Evolutionary conservation across 1,139 yeast genomes (phyloP), one percentile per base, ranked within the genome.

Genomic region (Lodderomyces beijingensis): DNA sequence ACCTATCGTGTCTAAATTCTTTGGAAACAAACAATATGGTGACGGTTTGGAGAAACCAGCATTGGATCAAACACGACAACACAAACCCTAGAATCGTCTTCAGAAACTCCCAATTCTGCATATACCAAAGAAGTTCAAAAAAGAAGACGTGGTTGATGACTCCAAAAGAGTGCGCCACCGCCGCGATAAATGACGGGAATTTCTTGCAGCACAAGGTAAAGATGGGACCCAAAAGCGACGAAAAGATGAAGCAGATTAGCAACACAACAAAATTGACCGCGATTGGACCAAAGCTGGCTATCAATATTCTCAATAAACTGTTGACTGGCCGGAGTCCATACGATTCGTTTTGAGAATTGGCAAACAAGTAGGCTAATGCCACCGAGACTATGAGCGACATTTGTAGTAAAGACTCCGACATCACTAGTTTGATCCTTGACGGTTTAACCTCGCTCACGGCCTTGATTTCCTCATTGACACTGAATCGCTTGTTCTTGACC

Each of bases 81-180:
- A 66, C 62, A 12, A 67, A 50, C 1, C 82, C 84, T 11, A 77
- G 49, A 1, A 76, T 41, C 0, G 82, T 62, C 33, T 59, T 59
- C 4, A 74, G 55, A 37, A 74, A 51, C 38, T 70, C 62, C 75
- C 79, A 75, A 35, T 67, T 67, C 40, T 79, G 80, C 11, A 67
- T 52, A 27, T 66, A 54, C 69, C 79, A 70, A 25, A 77, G 52
- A 8, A 74, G 38, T 37, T 74, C 75, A 50, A 76, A 74, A 28
- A 65, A 62, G 1, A 63, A 9, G 1, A 73, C 39, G 45, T 77
- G 70, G 29, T 59, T 64, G 4, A 69, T 9, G 1, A 74, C 45
- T 0, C 74, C 67, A 5, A 70, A 40, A 1, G 57, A 33, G 44
- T 74, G 82, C 0, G 65, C 76, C 2, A 58, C 28, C 2, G 57